Percentiles rank a stretch among this genome's conserved stretches.
Evolutionary conservation across 768 basidiomycete genomes (phyloP).

Genomic region (Agrocybe pediades): DNA sequence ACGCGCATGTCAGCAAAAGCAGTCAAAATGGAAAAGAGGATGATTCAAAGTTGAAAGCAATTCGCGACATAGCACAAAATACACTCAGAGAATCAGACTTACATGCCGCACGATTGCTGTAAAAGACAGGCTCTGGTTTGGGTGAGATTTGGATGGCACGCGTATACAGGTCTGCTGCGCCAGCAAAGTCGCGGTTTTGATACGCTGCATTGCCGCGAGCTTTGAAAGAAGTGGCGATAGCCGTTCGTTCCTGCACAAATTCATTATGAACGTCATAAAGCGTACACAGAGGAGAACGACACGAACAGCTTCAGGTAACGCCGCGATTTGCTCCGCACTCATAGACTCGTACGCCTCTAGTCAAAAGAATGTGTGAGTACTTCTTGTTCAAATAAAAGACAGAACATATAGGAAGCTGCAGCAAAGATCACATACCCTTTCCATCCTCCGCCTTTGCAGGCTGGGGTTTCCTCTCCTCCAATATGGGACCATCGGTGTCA

Average conservation of each 20-base stretch:
- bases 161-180: slow-evolving; percentile 69
- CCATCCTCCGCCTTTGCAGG: slow-evolving; percentile 8
- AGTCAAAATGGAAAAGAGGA: background rate
- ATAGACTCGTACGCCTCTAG: slow-evolving; percentile 42
- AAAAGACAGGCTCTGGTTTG: slow-evolving; percentile 89
- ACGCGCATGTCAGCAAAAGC: background rate
- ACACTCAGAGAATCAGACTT: slow-evolving; percentile 35
- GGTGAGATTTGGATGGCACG: slow-evolving; percentile 75
- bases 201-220: slow-evolving; percentile 74
- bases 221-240: slow-evolving; percentile 66
- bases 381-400: background rate
- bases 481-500: slow-evolving; percentile 64
- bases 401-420: background rate
- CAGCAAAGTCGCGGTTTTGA: slow-evolving; percentile 56
- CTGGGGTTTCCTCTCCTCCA: slow-evolving; percentile 70
- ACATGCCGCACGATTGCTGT: slow-evolving; percentile 98
- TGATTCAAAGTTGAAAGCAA: background rate
- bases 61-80: no score
- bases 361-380: background rate
- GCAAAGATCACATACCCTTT: slow-evolving; percentile 1
- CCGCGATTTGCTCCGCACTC: slow-evolving; percentile 55
- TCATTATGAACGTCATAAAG: background rate
- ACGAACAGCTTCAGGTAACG: slow-evolving; percentile 60
- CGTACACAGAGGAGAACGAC: background rate
- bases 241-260: slow-evolving; percentile 58